These are phyloP conservation scores for Tricharina praecox DNA, from an alignment of 495 filamentous ascomycete species.

Conservation along the genomic window DNA sequence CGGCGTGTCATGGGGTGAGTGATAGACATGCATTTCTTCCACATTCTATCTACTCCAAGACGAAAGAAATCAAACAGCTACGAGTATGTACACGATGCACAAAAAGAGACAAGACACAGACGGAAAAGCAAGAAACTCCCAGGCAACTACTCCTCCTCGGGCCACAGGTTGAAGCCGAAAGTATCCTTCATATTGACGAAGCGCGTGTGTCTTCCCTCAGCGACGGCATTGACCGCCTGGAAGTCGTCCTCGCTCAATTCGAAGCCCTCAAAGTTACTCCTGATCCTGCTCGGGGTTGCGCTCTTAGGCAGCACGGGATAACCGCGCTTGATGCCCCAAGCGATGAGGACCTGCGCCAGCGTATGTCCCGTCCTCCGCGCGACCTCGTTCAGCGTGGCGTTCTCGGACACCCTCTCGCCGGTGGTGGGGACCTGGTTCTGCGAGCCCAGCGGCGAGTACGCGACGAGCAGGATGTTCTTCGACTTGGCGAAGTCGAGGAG, in stretches of 20 bases:
- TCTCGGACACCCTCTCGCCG: constrained; percentile 46
- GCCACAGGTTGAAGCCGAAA: constrained; percentile 32
- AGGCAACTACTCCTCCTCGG: constrained; percentile 17
- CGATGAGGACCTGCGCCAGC: constrained; percentile 29
- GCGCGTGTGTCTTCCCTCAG: constrained; percentile 42
- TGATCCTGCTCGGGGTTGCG: constrained; percentile 27
- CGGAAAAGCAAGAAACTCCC: too few relatives aligned
- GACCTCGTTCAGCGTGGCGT: constrained; percentile 32
- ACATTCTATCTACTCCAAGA: too few relatives aligned
- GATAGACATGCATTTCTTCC: too few relatives aligned
- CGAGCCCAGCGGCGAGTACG: constrained; percentile 40
- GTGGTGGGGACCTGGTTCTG: constrained; percentile 52
- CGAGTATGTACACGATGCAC: too few relatives aligned
- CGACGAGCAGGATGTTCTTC: constrained; percentile 34
- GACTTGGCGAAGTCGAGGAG: constrained; percentile 31
- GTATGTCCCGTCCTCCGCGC: constrained; percentile 27
- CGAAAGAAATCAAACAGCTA: too few relatives aligned
- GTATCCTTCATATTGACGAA: constrained; percentile 73
- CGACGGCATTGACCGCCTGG: constrained; percentile 42
- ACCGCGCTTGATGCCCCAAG: constrained; percentile 30
- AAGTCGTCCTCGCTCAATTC: constrained; percentile 39
- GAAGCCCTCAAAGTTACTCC: constrained; percentile 26
- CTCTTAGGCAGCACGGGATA: constrained; percentile 33
- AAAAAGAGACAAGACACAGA: too few relatives aligned
- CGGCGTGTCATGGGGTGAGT: too few relatives aligned